Conservation (phyloP, 2,329 filamentous ascomycete genomes). For the Penicillium decumbens region DNA sequence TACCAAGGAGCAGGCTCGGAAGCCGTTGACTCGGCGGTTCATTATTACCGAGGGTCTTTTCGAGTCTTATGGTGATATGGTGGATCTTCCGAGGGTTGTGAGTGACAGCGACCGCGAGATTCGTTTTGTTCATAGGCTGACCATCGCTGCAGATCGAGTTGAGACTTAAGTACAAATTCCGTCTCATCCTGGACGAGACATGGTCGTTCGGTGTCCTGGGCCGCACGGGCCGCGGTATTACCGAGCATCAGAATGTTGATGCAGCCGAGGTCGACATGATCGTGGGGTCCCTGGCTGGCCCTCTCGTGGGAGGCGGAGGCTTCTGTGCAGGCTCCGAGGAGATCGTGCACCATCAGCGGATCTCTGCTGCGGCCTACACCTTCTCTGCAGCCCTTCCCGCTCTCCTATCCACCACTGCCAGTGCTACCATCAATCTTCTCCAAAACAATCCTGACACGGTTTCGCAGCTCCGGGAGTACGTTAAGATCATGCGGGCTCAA, state of each 20-base stretch:
- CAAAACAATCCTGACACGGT: conserved; percentile 84
- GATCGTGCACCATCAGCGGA: conserved; percentile 92
- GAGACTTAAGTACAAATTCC: conserved; percentile 96
- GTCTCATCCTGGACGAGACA: conserved; percentile 93
- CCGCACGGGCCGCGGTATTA: conserved; percentile 82
- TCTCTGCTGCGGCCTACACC: conserved; percentile 86
- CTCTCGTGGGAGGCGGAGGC: conserved; percentile 85
- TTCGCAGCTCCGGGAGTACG: conserved; percentile 74
- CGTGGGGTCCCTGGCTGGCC: conserved; percentile 82
- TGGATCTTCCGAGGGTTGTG: conserved; percentile 79
- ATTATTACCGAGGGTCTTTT: conserved; percentile 95
- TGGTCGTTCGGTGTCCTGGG: conserved; percentile 96
- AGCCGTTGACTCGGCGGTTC: conserved; percentile 85
- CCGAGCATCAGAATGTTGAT: conserved; percentile 95
- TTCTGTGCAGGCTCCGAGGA: conserved; percentile 92
- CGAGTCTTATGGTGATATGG: conserved; percentile 80
- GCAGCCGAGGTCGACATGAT: conserved; percentile 95
- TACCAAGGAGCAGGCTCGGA: conserved; percentile 79
- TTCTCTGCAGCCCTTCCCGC: conserved; percentile 93
- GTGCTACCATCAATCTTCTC: conserved; percentile 79
- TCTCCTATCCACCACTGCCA: conserved; percentile 90
- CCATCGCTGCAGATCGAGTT: conserved; percentile 64
- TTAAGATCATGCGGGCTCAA: conserved; percentile 77
- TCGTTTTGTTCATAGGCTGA: conserved; percentile 1
- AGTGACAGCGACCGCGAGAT: conserved; percentile 24